Conservation (phyloP, 2,329 filamentous ascomycete genomes). For the Cladosporium phlei region DNA sequence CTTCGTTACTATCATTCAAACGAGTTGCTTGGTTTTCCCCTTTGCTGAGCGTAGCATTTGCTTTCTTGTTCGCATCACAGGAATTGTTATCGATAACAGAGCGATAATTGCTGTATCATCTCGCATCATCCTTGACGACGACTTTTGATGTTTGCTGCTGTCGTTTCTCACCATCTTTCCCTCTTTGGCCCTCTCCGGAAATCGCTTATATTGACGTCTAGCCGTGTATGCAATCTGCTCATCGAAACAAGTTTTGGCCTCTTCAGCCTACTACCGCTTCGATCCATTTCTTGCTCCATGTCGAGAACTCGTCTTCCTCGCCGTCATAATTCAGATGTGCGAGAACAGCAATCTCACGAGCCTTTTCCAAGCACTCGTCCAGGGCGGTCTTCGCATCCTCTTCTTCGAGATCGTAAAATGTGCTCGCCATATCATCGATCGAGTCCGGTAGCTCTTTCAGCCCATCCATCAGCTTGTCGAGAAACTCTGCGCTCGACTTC, state of each 20-base stretch:
- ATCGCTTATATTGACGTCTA: too few relatives aligned
- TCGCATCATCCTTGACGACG: too few relatives aligned
- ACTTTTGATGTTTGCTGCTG: too few relatives aligned
- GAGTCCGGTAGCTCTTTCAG: slow-evolving; percentile 60
- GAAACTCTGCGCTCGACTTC: slow-evolving; percentile 23
- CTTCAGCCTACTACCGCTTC: slow-evolving; percentile 29
- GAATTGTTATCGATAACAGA: too few relatives aligned
- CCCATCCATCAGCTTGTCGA: slow-evolving; percentile 54
- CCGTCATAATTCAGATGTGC: slow-evolving; percentile 59
- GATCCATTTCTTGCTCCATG: slow-evolving; percentile 63
- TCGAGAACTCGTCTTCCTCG: slow-evolving; percentile 68
- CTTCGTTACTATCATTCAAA: slow-evolving; percentile 11
- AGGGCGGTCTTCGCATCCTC: slow-evolving; percentile 55
- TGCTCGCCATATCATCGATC: slow-evolving; percentile 65
- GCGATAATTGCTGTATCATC: too few relatives aligned
- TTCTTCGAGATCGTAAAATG: slow-evolving; percentile 66
- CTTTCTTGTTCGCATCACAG: too few relatives aligned
- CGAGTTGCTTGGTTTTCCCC: too few relatives aligned
- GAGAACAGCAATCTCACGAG: slow-evolving; percentile 53
- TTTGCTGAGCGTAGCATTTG: too few relatives aligned
- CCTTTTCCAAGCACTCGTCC: slow-evolving; percentile 56
- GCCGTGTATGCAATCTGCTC: too few relatives aligned
- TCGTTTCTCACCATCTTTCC: too few relatives aligned
- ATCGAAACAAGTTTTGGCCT: neutral
- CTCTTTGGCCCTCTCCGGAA: too few relatives aligned